A percentile compares a stretch with the other conserved stretches of the same genome.
Conservation (phyloP, 495 filamentous ascomycete genomes). For the Bryoglossum gracile region DNA sequence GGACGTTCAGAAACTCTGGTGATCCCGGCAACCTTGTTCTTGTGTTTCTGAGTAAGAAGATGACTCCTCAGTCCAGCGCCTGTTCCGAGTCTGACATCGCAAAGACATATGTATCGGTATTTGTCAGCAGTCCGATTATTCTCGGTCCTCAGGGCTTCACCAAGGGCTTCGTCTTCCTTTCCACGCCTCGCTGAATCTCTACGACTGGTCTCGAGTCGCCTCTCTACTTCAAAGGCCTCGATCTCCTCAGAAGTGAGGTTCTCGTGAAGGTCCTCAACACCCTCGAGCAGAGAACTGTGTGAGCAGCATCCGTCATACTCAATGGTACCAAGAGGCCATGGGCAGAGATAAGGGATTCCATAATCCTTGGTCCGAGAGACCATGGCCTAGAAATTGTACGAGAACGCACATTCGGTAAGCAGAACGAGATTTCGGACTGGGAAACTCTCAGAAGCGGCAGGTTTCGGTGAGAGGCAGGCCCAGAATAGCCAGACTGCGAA, state of each 20-base stretch:
- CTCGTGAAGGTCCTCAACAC: neutral
- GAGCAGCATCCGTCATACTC: conserved; percentile 12
- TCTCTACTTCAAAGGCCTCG: conserved; percentile 3
- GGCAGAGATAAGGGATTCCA: conserved; percentile 7
- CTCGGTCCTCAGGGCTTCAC: too few species aligned
- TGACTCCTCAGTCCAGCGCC: neutral
- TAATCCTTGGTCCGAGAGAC: conserved; percentile 14
- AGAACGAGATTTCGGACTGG: conserved; percentile 3
- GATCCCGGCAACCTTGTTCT: neutral
- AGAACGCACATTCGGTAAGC: neutral
- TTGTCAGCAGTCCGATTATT: neutral
- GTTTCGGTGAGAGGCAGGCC: neutral
- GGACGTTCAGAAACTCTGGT: neutral
- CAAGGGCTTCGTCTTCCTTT: neutral
- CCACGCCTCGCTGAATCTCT: neutral
- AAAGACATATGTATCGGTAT: neutral
- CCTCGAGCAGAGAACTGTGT: conserved; percentile 7
- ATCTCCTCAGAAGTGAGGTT: conserved; percentile 7
- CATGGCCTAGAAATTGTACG: conserved; percentile 13
- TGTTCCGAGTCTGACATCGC: neutral
- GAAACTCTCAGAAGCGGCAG: neutral
- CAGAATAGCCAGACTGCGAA: neutral
- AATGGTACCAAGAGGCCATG: conserved; percentile 7
- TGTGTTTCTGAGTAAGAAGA: neutral
- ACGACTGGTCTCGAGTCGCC: neutral